Base-by-base conservation (phyloP, 2,329 filamentous ascomycete species). In the Magnaporthiopsis rhizophila region DNA sequence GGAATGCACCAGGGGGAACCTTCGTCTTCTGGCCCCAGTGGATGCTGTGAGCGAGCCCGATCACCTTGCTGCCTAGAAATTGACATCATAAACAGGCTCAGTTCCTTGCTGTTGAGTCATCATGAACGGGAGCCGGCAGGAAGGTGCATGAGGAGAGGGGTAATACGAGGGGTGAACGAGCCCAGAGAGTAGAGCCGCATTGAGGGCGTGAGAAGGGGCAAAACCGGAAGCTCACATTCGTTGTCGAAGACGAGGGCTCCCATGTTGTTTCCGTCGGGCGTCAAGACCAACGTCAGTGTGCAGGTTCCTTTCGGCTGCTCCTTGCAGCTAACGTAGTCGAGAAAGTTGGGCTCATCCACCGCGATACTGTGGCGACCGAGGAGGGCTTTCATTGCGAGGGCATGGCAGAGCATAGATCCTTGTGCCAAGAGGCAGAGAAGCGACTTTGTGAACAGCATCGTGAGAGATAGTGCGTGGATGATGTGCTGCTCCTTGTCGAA, bases 281-380 rank as follows among this genome's bases (percentile, higher is more conserved):
- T 24, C 18, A 62, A 50, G 6, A 62, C 45, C 61, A 62, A 26
- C 15, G 53, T 32, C 30, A 62, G 21, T 26, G 32, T 50, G n/a
- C 61, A 62, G 50, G 28, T 58, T 9, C 61, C 61, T n/a, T 62
- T 24, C 9, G 61, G 61, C 3, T 34, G 61, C 24, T 13, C 24
- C 28, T 62, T 12, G 50, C 61, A 62, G 6, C 32, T 58, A 21
- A 62, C 45, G 28, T 62, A 62, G 50, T 62, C 61, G 8, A 62
- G 45, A 11, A 62, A 62, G 12, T 62, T 62, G 28, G 61, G 61
- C 21, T 62, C 45, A n/a, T 62, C 45, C 24, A 45, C 26, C 13
- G 13, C 26, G 38, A 50, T 61, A 24, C 7, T 50, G 24, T 21
- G 18, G 38, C 34, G 38, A 21, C n/a, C 13, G 36, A 32, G 5